Conservation (phyloP, 768 basidiomycete genomes). For the Trametes coccinea region DNA sequence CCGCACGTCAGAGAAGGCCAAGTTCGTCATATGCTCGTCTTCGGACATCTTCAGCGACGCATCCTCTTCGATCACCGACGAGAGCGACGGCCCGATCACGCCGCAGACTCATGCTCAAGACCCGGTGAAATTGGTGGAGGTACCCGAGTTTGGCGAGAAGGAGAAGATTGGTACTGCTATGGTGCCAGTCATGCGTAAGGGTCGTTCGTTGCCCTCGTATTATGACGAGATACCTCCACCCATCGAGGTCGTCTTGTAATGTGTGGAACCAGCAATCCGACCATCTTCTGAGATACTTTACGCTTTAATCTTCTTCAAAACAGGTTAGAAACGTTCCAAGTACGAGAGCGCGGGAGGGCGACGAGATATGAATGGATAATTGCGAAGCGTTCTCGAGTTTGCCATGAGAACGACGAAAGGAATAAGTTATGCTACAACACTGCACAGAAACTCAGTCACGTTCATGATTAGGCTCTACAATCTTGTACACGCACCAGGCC, state of each 20-base stretch:
- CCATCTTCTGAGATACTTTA: no score
- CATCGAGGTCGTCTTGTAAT: background rate
- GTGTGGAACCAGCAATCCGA: background rate
- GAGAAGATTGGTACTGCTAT: constrained; percentile 1
- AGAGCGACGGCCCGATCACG: constrained; percentile 22
- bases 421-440: constrained; percentile 23
- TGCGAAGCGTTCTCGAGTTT: no score
- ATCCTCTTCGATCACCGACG: constrained; percentile 2
- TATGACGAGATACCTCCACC: background rate
- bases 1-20: background rate
- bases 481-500: constrained; percentile 4
- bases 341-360: background rate
- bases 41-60: background rate
- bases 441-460: background rate
- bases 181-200: background rate
- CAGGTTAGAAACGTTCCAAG: no score
- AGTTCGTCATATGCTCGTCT: constrained; percentile 13
- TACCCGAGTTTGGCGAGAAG: constrained; percentile 9
- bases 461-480: background rate
- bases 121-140: constrained; percentile 1
- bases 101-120: constrained; percentile 21
- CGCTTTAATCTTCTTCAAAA: no score
- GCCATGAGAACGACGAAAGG: constrained; percentile 1
- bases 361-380: no score
- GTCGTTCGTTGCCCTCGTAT: background rate